Evolutionary conservation across 2,329 filamentous ascomycete genomes (phyloP), one percentile per base, ranked within the genome.

Genomic region (Fusarium sublunatum): DNA sequence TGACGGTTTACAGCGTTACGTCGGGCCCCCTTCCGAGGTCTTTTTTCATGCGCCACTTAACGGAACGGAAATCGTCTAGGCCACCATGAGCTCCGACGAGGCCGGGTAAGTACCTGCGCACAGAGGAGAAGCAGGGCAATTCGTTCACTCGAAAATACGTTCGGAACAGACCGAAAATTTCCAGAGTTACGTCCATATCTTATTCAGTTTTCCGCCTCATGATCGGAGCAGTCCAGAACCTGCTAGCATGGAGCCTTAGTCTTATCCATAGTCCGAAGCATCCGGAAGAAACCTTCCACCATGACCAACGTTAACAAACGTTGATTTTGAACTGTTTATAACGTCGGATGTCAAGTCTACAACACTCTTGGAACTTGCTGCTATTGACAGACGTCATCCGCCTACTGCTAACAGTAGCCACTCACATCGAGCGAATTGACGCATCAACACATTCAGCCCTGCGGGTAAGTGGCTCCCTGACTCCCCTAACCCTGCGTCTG

Each of bases 61-160:
- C 19, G 3, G 19, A 35, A 52, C 51, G 45, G 56, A 55, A 38
- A 64, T 69, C 64, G 52, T 69, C 53, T 56, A 51, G 47, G 47
- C 46, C 48, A 35, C 52, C 36, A 28, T 43, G 44, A 19, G 19
- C 32, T 65, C 61, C 61, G 61, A 49, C 26, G 26, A 56, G 39
- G 42, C 31, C 40, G 42, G n/a, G 19, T 19, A 19, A 19, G 19
- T 19, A 49, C 42, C 28, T 47, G 10, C 28, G 36, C 44, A 58
- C 50, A 53, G 34, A 26, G n/a, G 22, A 41, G 26, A 28, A 34
- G n/a, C 32, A 24, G 35, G n/a, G 25, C 13, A 28, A 12, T 25
- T 48, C 19, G 40, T 57, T 53, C 61, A 46, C 19, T 19, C 19
- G 19, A 19, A 65, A 65, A 58, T 62, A 50, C 46, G 19, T 19